A percentile compares a stretch with the other conserved stretches of the same genome.
These are phyloP conservation scores for Mariannaea elegans DNA, from an alignment of 2,329 filamentous ascomycete species.

Conservation along the genomic window DNA sequence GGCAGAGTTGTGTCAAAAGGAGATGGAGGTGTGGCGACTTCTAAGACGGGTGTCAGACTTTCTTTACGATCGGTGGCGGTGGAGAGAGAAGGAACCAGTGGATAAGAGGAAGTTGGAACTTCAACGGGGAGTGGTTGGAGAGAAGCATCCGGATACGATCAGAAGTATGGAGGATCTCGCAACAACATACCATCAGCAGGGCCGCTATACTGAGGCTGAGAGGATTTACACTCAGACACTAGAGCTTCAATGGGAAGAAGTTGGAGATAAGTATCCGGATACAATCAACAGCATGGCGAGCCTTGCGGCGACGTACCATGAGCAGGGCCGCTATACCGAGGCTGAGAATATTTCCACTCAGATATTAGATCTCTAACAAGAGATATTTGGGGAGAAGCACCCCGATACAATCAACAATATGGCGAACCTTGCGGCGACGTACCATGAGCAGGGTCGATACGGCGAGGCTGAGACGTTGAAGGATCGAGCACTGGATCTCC, in stretches of 20 bases:
- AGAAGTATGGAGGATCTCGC: conserved; percentile 19
- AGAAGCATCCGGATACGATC: conserved; percentile 21
- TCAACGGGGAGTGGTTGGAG: neutral
- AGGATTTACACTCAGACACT: conserved; percentile 16
- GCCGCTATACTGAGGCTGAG: conserved; percentile 30
- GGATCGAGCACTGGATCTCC: neutral
- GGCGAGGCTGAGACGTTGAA: neutral
- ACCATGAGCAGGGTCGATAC: neutral
- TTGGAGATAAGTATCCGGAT: conserved; percentile 23
- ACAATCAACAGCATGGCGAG: neutral
- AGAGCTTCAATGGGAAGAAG: conserved; percentile 22
- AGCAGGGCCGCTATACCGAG: neutral
- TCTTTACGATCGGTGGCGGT: conserved; percentile 35
- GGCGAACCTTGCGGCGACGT: neutral
- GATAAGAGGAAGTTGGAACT: neutral
- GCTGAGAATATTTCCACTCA: neutral
- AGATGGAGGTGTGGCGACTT: conserved; percentile 20
- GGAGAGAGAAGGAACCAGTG: neutral
- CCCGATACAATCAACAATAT: conserved; percentile 1
- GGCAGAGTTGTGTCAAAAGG: conserved; percentile 31
- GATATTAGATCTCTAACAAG: neutral
- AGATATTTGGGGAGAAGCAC: conserved; percentile 12
- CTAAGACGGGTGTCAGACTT: conserved; percentile 31
- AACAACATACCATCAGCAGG: conserved; percentile 28
- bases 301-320: neutral